These are phyloP conservation scores for Fraxinus quadrangulata DNA, from an alignment of 257 asterid species.

Conservation along the genomic window DNA sequence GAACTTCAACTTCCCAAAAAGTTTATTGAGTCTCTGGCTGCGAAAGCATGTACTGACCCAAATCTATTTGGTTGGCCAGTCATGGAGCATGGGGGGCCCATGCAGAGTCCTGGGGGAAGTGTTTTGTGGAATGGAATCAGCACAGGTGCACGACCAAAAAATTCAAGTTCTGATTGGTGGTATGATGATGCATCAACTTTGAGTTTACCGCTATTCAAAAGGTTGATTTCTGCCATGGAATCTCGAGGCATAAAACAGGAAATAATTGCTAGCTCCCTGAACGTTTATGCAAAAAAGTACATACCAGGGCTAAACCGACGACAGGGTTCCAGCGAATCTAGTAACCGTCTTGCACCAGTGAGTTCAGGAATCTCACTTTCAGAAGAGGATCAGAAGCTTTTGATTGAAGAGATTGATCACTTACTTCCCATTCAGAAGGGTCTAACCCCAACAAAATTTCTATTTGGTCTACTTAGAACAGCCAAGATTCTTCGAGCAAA, in stretches of 20 bases:
- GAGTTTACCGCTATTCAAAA: slow-evolving; percentile 67
- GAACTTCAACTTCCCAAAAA: slow-evolving; percentile 63
- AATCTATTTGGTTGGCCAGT: slow-evolving; percentile 90
- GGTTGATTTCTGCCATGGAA: slow-evolving; percentile 72
- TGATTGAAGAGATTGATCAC: slow-evolving; percentile 75
- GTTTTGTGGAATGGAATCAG: slow-evolving; percentile 95
- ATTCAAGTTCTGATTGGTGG: slow-evolving; percentile 88
- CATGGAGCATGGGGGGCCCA: slow-evolving; percentile 78
- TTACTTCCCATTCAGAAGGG: slow-evolving; percentile 85
- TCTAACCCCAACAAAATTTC: slow-evolving; percentile 62
- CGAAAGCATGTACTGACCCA: slow-evolving; percentile 79
- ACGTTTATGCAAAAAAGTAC: slow-evolving; percentile 66
- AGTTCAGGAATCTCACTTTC: slow-evolving; percentile 48
- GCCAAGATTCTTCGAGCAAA: slow-evolving; percentile 78
- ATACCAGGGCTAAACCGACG: slow-evolving; percentile 82
- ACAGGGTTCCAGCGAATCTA: slow-evolving; percentile 49
- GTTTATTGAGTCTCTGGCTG: slow-evolving; percentile 79
- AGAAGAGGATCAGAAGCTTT: slow-evolving; percentile 79
- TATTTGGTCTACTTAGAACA: slow-evolving; percentile 78
- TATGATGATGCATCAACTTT: slow-evolving; percentile 80
- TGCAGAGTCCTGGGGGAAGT: slow-evolving; percentile 98
- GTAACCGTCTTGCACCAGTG: slow-evolving; percentile 49
- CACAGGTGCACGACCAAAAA: slow-evolving; percentile 85
- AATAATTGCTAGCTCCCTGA: slow-evolving; percentile 69
- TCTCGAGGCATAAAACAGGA: slow-evolving; percentile 67